A percentile compares a stretch with the other conserved stretches of the same genome.
Conservation (phyloP, 495 filamentous ascomycete species). For the Neurospora sp. region DNA sequence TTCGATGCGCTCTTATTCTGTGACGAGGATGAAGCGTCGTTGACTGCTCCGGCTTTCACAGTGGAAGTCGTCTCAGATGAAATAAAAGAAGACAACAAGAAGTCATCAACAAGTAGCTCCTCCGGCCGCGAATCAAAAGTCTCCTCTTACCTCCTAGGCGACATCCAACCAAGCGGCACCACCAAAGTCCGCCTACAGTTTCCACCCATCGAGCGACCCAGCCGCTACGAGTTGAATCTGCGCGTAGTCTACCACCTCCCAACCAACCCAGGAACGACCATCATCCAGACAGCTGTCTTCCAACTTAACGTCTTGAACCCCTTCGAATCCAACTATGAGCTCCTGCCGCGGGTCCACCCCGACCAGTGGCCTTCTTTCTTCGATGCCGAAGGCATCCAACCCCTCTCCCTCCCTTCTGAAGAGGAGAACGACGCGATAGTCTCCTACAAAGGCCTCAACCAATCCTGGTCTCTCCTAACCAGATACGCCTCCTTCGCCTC, state of each 20-base stretch:
- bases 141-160: neutral
- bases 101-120: conserved; percentile 5
- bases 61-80: conserved; percentile 32
- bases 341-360: conserved; percentile 64
- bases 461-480: conserved; percentile 70
- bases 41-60: conserved; percentile 29
- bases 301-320: conserved; percentile 66
- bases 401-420: conserved; percentile 1
- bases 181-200: conserved; percentile 35
- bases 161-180: conserved; percentile 10
- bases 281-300: conserved; percentile 57
- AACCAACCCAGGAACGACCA: conserved; percentile 73
- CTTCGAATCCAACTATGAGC: conserved; percentile 82
- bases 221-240: conserved; percentile 60
- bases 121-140: neutral
- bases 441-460: conserved; percentile 51
- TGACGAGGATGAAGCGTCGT: conserved; percentile 24
- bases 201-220: conserved; percentile 39
- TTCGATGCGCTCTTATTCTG: conserved; percentile 61
- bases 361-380: conserved; percentile 85
- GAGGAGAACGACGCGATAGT: conserved; percentile 1
- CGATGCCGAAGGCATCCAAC: conserved; percentile 33
- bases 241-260: conserved; percentile 66
- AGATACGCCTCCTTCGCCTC: conserved; percentile 63
- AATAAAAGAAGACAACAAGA: conserved; percentile 20